Evolutionary conservation across 2,329 filamentous ascomycete genomes (phyloP).

Genomic region (Calonectria pseudoreteaudii): DNA sequence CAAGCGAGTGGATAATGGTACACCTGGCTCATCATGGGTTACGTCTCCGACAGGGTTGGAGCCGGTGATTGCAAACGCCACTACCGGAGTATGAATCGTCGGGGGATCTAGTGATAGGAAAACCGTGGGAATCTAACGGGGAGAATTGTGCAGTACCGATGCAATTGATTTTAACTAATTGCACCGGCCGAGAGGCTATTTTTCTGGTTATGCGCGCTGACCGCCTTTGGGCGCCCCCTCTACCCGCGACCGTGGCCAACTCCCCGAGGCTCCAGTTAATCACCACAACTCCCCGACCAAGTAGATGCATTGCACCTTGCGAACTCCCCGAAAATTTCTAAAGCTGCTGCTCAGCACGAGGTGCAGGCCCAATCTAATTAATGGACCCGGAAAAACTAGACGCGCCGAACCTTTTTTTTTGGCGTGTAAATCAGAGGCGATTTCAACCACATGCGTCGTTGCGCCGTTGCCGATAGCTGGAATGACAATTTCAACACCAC

Average conservation of each 20-base stretch:
- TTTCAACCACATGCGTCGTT: not conserved
- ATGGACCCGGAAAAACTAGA: conserved; percentile 2
- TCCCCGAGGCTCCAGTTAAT: not conserved
- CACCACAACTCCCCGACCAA: not conserved
- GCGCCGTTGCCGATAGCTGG: not conserved
- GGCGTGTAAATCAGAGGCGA: not conserved
- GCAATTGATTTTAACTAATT: not conserved
- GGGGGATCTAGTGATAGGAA: not conserved
- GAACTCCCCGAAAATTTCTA: not conserved
- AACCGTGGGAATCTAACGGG: no score
- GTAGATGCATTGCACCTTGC: not conserved
- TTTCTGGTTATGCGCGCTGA: not conserved
- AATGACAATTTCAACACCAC: not conserved
- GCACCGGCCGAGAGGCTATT: not conserved
- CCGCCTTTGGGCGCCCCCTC: not conserved
- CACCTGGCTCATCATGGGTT: not conserved
- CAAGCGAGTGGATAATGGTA: not conserved
- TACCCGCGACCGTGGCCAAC: not conserved
- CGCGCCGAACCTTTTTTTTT: not conserved
- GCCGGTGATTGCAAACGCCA: not conserved
- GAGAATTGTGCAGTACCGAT: not conserved
- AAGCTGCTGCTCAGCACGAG: not conserved
- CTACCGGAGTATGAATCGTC: not conserved
- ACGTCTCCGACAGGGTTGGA: not conserved
- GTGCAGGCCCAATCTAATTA: not conserved